phyloP scores from a whole-genome alignment of 2,329 filamentous ascomycete species.

The Magnaporthiopsis incrustans region DNA sequence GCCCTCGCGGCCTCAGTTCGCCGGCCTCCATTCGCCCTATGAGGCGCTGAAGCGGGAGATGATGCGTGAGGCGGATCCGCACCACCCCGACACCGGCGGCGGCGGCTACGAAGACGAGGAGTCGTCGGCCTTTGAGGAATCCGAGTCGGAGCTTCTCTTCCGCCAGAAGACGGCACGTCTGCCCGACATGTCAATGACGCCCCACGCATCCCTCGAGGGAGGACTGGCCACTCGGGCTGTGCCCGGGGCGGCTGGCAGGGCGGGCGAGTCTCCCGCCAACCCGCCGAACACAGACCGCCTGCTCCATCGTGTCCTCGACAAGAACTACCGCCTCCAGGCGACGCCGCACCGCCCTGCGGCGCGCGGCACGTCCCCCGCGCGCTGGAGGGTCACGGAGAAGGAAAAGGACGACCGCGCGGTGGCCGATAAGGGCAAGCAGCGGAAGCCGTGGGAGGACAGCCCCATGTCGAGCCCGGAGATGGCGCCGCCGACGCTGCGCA shows the following conservation, averaged over 20 bases:
- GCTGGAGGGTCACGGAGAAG: constrained; percentile 26
- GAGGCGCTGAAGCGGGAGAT: constrained; percentile 64
- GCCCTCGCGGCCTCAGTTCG: constrained; percentile 49
- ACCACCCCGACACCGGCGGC: constrained; percentile 11
- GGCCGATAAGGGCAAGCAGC: constrained; percentile 18
- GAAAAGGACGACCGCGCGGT: constrained; percentile 1
- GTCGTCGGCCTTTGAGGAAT: constrained; percentile 27
- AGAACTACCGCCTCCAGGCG: constrained; percentile 87
- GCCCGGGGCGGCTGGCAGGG: constrained; percentile 5
- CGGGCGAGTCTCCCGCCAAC: constrained; percentile 10
- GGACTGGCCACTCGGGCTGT: constrained; percentile 10
- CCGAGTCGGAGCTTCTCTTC: constrained; percentile 34
- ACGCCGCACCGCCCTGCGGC: constrained; percentile 62
- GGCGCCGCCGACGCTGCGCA: constrained; percentile 72
- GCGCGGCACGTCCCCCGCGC: constrained; percentile 37
- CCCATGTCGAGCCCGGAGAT: constrained; percentile 69
- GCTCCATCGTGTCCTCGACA: constrained; percentile 87
- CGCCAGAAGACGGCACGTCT: constrained; percentile 47
- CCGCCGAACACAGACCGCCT: constrained; percentile 59
- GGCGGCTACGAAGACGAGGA: constrained; percentile 30
- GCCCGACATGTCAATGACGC: constrained; percentile 57
- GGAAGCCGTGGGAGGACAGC: constrained; percentile 39
- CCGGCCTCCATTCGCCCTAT: constrained; percentile 68
- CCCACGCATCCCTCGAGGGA: constrained; percentile 39
- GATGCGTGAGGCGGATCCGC: constrained; percentile 21